phyloP scores from a whole-genome alignment of 352 stramenopile species.

The Globisporangium sylvaticum region DNA sequence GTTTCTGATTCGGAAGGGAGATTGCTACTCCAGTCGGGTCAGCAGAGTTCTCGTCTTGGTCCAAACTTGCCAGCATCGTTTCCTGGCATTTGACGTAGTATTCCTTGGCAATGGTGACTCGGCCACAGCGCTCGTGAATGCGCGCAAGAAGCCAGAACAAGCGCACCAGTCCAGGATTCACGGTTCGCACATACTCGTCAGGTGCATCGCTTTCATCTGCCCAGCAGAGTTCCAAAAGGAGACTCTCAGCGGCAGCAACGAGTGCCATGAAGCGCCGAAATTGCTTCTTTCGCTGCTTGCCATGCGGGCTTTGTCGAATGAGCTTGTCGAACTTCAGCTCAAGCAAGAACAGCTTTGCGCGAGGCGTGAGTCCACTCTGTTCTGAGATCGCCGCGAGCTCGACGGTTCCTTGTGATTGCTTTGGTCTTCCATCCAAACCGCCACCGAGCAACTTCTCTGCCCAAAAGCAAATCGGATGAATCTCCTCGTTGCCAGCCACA shows the following conservation, averaged over 20 bases:
- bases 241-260: constrained; percentile 26
- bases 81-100: constrained; percentile 58
- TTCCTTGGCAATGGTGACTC: constrained; percentile 40
- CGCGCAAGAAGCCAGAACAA: constrained; percentile 57
- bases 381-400: neutral
- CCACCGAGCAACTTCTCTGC: constrained; percentile 47
- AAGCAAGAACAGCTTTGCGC: constrained; percentile 49
- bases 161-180: constrained; percentile 20
- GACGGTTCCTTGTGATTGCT: constrained; percentile 11
- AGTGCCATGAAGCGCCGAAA: constrained; percentile 22
- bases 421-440: constrained; percentile 21
- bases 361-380: constrained; percentile 24
- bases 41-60: neutral
- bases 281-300: constrained; percentile 23
- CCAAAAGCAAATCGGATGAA: constrained; percentile 51
- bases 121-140: constrained; percentile 41
- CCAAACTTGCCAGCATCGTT: constrained; percentile 11
- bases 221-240: constrained; percentile 47
- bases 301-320: constrained; percentile 23
- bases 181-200: neutral
- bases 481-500: constrained; percentile 24
- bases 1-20: constrained; percentile 43
- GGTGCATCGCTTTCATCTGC: constrained; percentile 22
- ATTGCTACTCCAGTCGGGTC: constrained; percentile 9
- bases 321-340: constrained; percentile 56